A percentile compares a stretch with the other conserved stretches of the same genome.
These are phyloP conservation scores for Akanthomyces uredinophilus DNA, from an alignment of 2,329 filamentous ascomycete genomes.

Conservation along the genomic window DNA sequence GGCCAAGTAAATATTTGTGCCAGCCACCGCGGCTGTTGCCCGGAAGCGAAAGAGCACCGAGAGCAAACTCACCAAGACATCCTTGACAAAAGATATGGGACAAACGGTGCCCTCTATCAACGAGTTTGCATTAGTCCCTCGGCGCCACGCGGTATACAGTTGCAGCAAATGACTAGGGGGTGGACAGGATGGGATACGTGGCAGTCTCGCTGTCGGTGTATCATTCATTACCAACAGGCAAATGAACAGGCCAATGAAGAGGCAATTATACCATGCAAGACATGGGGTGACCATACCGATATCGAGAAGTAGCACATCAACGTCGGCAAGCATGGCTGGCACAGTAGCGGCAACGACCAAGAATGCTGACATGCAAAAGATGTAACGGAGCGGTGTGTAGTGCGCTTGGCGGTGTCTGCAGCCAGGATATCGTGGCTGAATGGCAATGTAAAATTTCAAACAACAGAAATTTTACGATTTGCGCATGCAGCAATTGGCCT, in stretches of 20 bases:
- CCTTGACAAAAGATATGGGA: conserved; percentile 79
- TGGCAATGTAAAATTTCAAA: background rate
- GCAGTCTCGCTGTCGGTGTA: background rate
- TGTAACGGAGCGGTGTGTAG: conserved; percentile 10
- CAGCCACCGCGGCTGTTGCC: background rate
- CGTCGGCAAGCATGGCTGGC: conserved; percentile 24
- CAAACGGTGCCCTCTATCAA: conserved; percentile 73
- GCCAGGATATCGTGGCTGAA: background rate
- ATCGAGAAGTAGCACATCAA: conserved; percentile 32
- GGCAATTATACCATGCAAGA: background rate
- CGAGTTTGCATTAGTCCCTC: background rate
- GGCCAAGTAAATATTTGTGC: background rate
- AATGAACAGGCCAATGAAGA: background rate
- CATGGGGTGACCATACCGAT: conserved; percentile 27
- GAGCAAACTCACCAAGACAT: conserved; percentile 63
- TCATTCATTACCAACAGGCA: background rate
- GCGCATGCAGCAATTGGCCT: conserved; percentile 1
- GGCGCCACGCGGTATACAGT: background rate
- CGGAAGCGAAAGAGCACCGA: conserved; percentile 18
- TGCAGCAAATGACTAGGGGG: background rate
- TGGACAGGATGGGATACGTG: background rate
- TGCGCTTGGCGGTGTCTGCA: background rate
- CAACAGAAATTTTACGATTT: background rate
- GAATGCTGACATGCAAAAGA: background rate
- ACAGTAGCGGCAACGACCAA: conserved; percentile 2